phyloP scores from a whole-genome alignment of 106 monocot species.

The Dendrobium huoshanense region DNA sequence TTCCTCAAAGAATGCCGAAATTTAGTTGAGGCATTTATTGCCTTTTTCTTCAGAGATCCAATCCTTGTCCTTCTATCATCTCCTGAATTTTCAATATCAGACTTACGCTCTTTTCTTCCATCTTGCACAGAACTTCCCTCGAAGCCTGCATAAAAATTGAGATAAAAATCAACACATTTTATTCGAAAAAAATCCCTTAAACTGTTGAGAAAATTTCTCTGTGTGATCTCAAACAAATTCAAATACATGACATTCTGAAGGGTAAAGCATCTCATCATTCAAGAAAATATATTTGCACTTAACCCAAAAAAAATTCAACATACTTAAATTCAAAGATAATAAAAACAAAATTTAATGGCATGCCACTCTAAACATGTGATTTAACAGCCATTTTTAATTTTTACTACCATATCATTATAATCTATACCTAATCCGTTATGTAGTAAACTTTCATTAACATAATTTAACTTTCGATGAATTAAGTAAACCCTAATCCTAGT shows the following conservation, averaged over 20 bases:
- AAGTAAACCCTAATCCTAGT: neutral
- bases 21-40: conserved; percentile 57
- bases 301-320: neutral
- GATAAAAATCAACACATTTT: neutral
- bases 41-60: conserved; percentile 52
- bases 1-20: conserved; percentile 63
- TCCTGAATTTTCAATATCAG: conserved; percentile 49
- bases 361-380: neutral
- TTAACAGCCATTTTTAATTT: neutral
- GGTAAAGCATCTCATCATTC: neutral
- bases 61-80: conserved; percentile 54
- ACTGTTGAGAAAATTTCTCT: neutral
- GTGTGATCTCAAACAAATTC: neutral
- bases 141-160: conserved; percentile 25
- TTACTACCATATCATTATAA: neutral
- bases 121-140: conserved; percentile 46
- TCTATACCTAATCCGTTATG: neutral
- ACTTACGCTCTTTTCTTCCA: conserved; percentile 48
- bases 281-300: neutral
- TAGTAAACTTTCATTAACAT: neutral
- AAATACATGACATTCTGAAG: neutral
- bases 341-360: neutral
- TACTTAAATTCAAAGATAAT: neutral
- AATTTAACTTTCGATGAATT: neutral
- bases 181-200: neutral